Evolutionary conservation across 1,139 yeast genomes (phyloP).

Genomic region (Pichia sp.): DNA sequence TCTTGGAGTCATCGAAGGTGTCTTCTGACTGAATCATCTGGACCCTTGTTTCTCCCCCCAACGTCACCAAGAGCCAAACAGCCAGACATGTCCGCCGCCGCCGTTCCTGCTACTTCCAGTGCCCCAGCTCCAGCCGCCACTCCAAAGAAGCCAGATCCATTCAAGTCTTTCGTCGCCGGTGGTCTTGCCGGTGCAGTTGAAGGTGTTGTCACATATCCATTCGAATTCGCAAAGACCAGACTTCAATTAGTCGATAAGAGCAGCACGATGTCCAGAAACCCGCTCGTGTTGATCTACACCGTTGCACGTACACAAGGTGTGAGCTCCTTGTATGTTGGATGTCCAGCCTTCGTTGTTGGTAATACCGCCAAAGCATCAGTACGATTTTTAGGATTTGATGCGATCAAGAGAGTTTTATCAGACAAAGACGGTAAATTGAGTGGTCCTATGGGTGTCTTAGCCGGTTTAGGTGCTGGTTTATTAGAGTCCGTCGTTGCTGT

Average conservation of each 20-base stretch:
- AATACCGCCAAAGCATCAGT: slow-evolving; percentile 96
- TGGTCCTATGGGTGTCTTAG: slow-evolving; percentile 88
- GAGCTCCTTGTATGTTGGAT: slow-evolving; percentile 84
- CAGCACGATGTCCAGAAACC: slow-evolving; percentile 72
- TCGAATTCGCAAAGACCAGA: slow-evolving; percentile 95
- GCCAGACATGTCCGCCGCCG: too few relatives aligned
- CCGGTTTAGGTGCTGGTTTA: slow-evolving; percentile 96
- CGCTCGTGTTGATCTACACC: slow-evolving; percentile 72
- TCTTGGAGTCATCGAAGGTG: too few relatives aligned
- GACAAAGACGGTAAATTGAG: slow-evolving; percentile 86
- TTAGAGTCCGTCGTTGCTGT: slow-evolving; percentile 91
- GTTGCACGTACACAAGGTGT: slow-evolving; percentile 81
- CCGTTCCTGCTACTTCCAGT: too few relatives aligned
- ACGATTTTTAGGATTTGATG: slow-evolving; percentile 89
- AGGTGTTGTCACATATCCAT: slow-evolving; percentile 89
- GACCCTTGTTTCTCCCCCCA: too few relatives aligned
- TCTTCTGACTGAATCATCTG: too few relatives aligned
- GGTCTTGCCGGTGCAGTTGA: slow-evolving; percentile 95
- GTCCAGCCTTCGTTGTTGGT: slow-evolving; percentile 96
- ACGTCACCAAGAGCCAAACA: too few relatives aligned
- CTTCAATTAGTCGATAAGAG: slow-evolving; percentile 78
- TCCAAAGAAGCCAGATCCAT: slow-evolving; percentile 46
- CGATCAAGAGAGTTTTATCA: slow-evolving; percentile 70
- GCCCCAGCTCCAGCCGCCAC: too few relatives aligned
- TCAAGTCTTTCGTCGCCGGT: slow-evolving; percentile 86